Evolutionary conservation across 148 eudicot genomes (phyloP), one percentile per base, ranked within the genome.

Genomic region (Selenicereus undatus): DNA sequence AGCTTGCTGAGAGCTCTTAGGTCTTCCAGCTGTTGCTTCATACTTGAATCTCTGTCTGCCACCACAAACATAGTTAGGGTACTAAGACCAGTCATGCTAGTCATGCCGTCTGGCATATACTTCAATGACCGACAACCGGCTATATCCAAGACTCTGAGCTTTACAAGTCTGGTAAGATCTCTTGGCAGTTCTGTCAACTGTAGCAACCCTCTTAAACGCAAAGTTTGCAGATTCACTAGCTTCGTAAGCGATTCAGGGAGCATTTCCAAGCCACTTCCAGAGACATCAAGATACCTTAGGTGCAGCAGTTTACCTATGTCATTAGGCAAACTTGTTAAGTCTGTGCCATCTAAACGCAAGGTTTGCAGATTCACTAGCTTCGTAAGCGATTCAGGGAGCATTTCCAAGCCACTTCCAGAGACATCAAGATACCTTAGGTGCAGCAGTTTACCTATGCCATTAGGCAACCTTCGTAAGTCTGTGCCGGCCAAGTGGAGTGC

Each of bases 371-470:
- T 86, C 51, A 62, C 52, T 14, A 86, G 43, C 16, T 81, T 74
- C 30, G 79, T 39, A 10, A 74, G 78, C 17, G 84, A 80, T 32
- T 64, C 51, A 0, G 85, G 81, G 9, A 83, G 81, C 20, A 0
- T 21, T 5, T 60, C 52, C 10, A 80, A 43, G 3, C 7, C 0
- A 50, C 77, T 86, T 5, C 1, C 16, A 29, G 65, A 27, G 13
- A 86, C 73, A 35, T 77, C 39, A 43, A 86, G 77, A 76, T 80
- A 77, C 51, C 88, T 74, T 56, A 86, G 36, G 73, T 81, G 88
- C 32, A 80, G n/a, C 43, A 86, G 26, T 16, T 78, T 66, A 18
- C 78, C 84, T 56, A 86, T 51, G 2, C 76, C 48, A 11, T 78
- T 45, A 3, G 82, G 71, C 54, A 83, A 74, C n/a, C 16, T 21